phyloP scores from a whole-genome alignment of 495 filamentous ascomycete genomes.

The Lophium mytilinum region DNA sequence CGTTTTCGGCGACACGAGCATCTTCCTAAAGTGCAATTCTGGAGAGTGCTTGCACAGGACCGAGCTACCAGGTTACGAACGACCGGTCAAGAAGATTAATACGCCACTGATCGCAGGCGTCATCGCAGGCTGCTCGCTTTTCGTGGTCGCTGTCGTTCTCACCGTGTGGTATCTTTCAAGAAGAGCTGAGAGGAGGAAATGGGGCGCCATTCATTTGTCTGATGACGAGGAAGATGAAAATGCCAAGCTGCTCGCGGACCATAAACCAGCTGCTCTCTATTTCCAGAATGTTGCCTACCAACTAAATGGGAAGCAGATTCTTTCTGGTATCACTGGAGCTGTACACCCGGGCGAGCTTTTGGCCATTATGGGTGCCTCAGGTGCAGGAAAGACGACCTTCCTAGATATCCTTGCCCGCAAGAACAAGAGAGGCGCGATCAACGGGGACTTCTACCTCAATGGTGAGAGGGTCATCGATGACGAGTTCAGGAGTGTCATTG shows the following conservation, averaged over 20 bases:
- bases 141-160: conserved; percentile 77
- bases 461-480: conserved; percentile 79
- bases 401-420: conserved; percentile 94
- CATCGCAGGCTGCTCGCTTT: conserved; percentile 79
- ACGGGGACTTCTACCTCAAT: conserved; percentile 87
- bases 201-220: conserved; percentile 65
- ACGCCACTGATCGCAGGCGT: conserved; percentile 92
- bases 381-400: conserved; percentile 95
- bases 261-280: conserved; percentile 80
- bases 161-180: conserved; percentile 83
- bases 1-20: conserved; percentile 87
- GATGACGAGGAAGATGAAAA: conserved; percentile 89
- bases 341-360: conserved; percentile 85
- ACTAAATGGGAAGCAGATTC: conserved; percentile 79
- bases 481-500: conserved; percentile 84
- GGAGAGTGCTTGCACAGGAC: conserved; percentile 91
- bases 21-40: conserved; percentile 69
- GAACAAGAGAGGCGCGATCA: conserved; percentile 79
- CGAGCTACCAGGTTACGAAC: conserved; percentile 81
- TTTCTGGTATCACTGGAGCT: conserved; percentile 70
- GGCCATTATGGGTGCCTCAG: conserved; percentile 97
- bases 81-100: conserved; percentile 90
- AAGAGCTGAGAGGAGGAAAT: conserved; percentile 52
- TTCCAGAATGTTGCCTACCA: conserved; percentile 84
- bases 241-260: conserved; percentile 75